These are phyloP conservation scores for Petunia axillaris DNA, from an alignment of 257 asterid genomes.

Conservation along the genomic window DNA sequence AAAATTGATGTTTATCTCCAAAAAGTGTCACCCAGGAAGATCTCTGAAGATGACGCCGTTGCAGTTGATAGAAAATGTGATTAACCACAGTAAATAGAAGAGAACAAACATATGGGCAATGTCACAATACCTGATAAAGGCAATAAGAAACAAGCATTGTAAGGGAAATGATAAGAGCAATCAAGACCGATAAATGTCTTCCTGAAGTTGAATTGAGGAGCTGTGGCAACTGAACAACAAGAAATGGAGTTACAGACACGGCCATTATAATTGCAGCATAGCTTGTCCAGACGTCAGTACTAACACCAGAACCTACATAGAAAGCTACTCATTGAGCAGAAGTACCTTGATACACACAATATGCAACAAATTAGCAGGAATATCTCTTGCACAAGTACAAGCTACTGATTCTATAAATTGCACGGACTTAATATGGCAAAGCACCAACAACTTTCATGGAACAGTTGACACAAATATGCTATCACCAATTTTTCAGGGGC, in stretches of 20 bases:
- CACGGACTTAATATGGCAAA: background rate
- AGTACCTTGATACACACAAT: conserved; percentile 13
- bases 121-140: conserved; percentile 70
- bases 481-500: background rate
- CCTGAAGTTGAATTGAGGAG: conserved; percentile 63
- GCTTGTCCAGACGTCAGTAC: conserved; percentile 84
- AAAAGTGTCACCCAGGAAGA: background rate
- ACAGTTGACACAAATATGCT: background rate
- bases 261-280: conserved; percentile 88
- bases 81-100: conserved; percentile 10
- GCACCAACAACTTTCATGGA: background rate
- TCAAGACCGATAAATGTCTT: conserved; percentile 66
- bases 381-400: conserved; percentile 21
- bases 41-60: conserved; percentile 8
- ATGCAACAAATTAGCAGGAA: conserved; percentile 4
- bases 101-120: background rate
- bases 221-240: conserved; percentile 78
- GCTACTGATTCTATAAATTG: background rate
- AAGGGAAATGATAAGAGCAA: conserved; percentile 67
- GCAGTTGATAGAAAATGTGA: background rate
- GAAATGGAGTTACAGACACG: conserved; percentile 72
- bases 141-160: conserved; percentile 69
- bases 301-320: conserved; percentile 82
- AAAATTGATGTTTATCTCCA: background rate
- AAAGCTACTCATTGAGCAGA: conserved; percentile 20